Evolutionary conservation across 2,329 filamentous ascomycete genomes (phyloP).

Genomic region (Cordyceps fumosorosea): DNA sequence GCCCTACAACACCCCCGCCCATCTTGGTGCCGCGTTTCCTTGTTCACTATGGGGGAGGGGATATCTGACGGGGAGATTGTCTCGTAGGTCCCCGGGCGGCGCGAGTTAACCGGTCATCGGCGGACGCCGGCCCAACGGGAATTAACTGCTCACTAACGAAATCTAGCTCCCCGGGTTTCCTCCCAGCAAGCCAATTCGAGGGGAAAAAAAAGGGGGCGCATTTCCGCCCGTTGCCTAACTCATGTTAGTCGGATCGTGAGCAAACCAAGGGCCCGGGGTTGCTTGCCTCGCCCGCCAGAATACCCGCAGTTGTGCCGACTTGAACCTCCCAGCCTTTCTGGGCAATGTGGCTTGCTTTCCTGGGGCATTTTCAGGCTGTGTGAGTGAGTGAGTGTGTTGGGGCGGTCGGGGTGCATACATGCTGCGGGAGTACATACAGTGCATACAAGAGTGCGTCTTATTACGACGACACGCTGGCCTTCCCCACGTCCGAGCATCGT

Average conservation of each 20-base stretch:
- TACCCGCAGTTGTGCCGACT: neutral
- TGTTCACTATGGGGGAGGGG: neutral
- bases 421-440: too few species aligned
- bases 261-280: neutral
- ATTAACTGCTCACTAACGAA: too few species aligned
- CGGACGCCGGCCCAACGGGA: constrained; percentile 7
- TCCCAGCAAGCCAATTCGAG: too few species aligned
- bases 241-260: constrained; percentile 2
- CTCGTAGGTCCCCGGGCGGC: neutral
- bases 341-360: neutral
- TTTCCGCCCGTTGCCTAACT: neutral
- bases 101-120: constrained; percentile 8
- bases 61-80: constrained; percentile 4
- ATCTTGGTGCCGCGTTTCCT: neutral
- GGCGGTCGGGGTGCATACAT: too few species aligned
- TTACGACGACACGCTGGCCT: neutral
- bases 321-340: neutral
- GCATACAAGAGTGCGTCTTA: neutral
- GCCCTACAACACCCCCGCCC: neutral
- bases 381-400: neutral
- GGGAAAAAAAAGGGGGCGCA: too few species aligned
- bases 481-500: constrained; percentile 8
- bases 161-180: too few species aligned
- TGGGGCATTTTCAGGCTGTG: too few species aligned
- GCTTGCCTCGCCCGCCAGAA: neutral